Evolutionary conservation across 1,284 basidiomycete genomes (phyloP).

Genomic region (Tilletia caries): DNA sequence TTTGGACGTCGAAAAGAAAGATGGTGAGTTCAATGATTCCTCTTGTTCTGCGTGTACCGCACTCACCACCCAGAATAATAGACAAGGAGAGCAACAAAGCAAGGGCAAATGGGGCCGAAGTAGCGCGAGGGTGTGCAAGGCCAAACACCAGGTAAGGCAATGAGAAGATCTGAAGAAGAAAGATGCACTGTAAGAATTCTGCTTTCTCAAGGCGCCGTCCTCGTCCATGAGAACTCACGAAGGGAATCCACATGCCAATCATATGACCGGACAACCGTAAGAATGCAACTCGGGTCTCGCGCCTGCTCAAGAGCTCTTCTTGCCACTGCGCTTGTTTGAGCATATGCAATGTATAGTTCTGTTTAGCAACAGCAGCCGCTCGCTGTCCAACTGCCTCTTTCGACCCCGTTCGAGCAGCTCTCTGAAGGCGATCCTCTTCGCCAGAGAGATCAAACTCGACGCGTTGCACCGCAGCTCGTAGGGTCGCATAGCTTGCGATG

Average conservation of each 20-base stretch:
- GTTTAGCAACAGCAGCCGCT: not conserved
- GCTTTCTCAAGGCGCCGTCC: not conserved
- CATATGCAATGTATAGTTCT: not conserved
- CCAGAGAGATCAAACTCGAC: not conserved
- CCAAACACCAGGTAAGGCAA: not conserved
- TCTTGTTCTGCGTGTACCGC: not conserved
- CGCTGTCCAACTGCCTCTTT: not conserved
- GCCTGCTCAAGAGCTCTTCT: not conserved
- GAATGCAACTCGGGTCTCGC: constrained; percentile 1
- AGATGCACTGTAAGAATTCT: not conserved
- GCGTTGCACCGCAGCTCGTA: not conserved
- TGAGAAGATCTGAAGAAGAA: not conserved
- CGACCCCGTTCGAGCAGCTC: not conserved
- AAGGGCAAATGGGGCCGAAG: not conserved
- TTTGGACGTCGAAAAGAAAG: not conserved
- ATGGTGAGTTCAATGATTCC: no score
- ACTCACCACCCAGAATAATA: not conserved
- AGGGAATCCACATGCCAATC: not conserved
- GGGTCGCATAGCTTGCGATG: constrained; percentile 2
- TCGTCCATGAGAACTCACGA: not conserved
- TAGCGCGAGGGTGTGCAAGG: not conserved
- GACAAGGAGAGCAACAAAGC: not conserved
- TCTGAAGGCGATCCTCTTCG: not conserved
- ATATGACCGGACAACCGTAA: not conserved
- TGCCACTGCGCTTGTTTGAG: not conserved